Base-by-base conservation (phyloP, 1,284 basidiomycete genomes). In the Puccinia polysora region DNA sequence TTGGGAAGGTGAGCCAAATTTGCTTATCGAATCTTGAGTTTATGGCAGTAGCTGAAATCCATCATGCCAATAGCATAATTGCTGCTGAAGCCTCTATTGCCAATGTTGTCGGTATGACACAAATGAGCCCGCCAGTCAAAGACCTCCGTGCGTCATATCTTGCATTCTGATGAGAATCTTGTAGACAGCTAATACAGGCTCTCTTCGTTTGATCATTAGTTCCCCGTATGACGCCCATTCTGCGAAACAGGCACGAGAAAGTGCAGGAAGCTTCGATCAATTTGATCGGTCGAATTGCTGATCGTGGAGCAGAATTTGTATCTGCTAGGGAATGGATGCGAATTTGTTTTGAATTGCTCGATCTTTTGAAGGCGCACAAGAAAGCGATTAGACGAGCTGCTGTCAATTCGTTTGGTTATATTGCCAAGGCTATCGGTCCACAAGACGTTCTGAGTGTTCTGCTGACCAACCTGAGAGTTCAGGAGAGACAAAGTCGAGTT, bases 201-300 rank as follows among this genome's bases (percentile, higher is more conserved):
- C n/a, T n/a, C n/a, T n/a, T n/a, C n/a, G n/a, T n/a, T n/a, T n/a
- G n/a, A n/a, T n/a, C n/a, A n/a, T 23, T 78, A 94, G 90, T 98
- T 47, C 96, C 96, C 23, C 91, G 96, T 74, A 97, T 98, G 95
- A 99, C 95, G 0, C 96, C 96, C 2, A 98, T 99, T 82, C 84
- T 99, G 73, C 89, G 95, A 76, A 98, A 99, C 81, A 86, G 96
- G 79, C 96, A 99, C 81, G 96, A 99, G 81, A 98, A 98, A 81
- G 96, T 99, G 75, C 96, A 99, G 81, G 96, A 99, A 81, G 93
- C 96, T 0, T 97, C 92, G 2, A 99, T 98, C 83, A 98, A 98
- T 82, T 85, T 99, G 83, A 98, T 99, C 76, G 96, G 96, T 76
- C 92, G 94, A 81, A 97, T 99, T 87, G 94, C 96, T 73, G 96